Percentiles rank a stretch among this genome's conserved stretches.
Conservation (phyloP, 495 filamentous ascomycete species). For the Beverwykella pulmonaria region DNA sequence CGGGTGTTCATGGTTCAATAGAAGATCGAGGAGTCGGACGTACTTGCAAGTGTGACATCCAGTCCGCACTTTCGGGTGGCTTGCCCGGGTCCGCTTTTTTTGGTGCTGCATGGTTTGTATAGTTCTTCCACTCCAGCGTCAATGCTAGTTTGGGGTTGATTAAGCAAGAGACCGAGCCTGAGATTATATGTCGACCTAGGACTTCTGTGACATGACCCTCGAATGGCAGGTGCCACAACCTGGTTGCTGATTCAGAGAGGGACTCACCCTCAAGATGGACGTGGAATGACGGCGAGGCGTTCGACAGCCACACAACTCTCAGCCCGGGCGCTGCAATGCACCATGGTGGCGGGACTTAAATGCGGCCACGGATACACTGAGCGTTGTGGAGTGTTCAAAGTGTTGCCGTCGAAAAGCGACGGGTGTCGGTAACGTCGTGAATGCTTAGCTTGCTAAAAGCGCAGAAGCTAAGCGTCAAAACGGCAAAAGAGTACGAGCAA, state of each 20-base stretch:
- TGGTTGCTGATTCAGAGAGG: conserved; percentile 10
- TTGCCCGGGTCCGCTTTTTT: conserved; percentile 29
- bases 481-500: conserved; percentile 15
- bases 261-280: not conserved
- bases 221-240: not conserved
- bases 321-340: not conserved
- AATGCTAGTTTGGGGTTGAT: not conserved
- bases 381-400: not conserved
- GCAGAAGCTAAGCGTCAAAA: not conserved
- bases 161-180: not conserved
- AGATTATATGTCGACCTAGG: conserved; percentile 6
- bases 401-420: not conserved
- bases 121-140: not conserved
- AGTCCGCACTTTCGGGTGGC: conserved; percentile 28
- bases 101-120: conserved; percentile 15
- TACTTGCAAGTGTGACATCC: conserved; percentile 38
- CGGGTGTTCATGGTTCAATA: not conserved
- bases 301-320: conserved; percentile 3
- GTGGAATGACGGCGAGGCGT: not conserved
- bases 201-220: not conserved
- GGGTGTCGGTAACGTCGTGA: not conserved
- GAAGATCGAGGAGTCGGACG: not conserved
- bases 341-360: conserved; percentile 6
- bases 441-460: not conserved
- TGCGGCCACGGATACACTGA: not conserved